Base-by-base conservation (phyloP, 2,329 filamentous ascomycete species). In the Colletotrichum coccodes region DNA sequence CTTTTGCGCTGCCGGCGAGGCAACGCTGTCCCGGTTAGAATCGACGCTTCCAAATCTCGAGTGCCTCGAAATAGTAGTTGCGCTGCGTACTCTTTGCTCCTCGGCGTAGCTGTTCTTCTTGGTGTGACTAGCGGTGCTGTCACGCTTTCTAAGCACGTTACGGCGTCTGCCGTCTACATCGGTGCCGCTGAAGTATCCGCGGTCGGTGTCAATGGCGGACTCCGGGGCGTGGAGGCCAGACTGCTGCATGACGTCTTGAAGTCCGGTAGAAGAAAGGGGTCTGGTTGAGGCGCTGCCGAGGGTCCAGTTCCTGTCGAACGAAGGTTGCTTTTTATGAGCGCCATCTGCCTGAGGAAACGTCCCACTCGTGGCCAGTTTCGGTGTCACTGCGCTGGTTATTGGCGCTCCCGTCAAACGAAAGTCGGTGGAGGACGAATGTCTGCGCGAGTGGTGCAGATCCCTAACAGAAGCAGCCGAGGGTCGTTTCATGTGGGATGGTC, bases 171-270 rank as follows among this genome's bases (percentile, higher is more conserved):
- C 88, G 71, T 98, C 94, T 12, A 90, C 85, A 75, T 98, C 95
- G 18, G 92, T 92, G 3, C 95, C 94, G 8, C 95, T 98, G 76
- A 98, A 97, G 79, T 98, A 98, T 28, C 95, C 95, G 40, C 94
- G 89, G 75, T 98, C 96, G 18, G 94, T 79, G 70, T 97, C 93
- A 28, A 84, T 79, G 18, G 82, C 81, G 9, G 84, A 84, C 68
- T 88, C 86, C 70, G 83, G 83, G 16, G 81, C 74, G 14, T 82
- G 78, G 16, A 75, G 67, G 16, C 76, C 75, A 2, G 82, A 80
- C 26, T 76, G 76, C 26, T 79, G 78, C 56, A 81, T 60, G 7
- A 81, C 73, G 60, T 87, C 86, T 34, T 85, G 82, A 36, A 86
- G 75, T 16, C 85, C 86, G 18, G 86, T 80, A 3, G 87, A 87